Evolutionary conservation across 306 rosid genomes (phyloP), one percentile per base, ranked within the genome.

Genomic region (Lupinus albus): DNA sequence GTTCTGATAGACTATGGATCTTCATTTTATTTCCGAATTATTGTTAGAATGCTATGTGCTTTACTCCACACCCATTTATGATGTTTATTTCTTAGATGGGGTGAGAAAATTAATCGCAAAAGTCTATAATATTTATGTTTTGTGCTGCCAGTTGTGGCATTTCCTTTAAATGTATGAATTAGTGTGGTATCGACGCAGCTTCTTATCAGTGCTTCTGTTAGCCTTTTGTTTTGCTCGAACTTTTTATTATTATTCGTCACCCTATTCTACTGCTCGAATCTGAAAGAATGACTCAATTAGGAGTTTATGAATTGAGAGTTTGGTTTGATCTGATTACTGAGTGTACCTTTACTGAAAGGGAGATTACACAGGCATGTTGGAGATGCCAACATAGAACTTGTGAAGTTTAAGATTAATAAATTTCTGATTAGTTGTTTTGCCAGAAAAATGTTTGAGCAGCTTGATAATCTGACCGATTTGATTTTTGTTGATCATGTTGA

Each of bases 41-140:
- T 16, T 41, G 42, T 69, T 18, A 7, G 63, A 57, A 49, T 58
- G 68, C 12, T 49, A 38, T 39, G 15, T 48, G 46, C 70, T 61
- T 60, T 20, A 51, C 59, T 61, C 14, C 11, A 41, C 67, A 55
- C 25, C 36, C 46, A 21, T 18, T 70, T 54, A 46, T 59, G 61
- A 44, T 61, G 67, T 61, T 32, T 18, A 35, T 53, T 68, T 49
- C 51, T 8, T 48, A 48, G 44, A 53, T 45, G 65, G 42, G 13
- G 58, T 1, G 8, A 53, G 16, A 14, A 63, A 54, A 48, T 50
- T 56, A 38, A 36, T 50, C 35, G 4, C 9, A 13, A 61, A 20
- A 49, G n/a, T 61, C 42, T 59, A 1, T 60, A 59, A 44, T 57
- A 70, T 32, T 33, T 32, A 32, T 5, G 35, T 33, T 33, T 33